Conservation (phyloP, 1,139 yeast species). For the Kluyveromyces sp. region DNA sequence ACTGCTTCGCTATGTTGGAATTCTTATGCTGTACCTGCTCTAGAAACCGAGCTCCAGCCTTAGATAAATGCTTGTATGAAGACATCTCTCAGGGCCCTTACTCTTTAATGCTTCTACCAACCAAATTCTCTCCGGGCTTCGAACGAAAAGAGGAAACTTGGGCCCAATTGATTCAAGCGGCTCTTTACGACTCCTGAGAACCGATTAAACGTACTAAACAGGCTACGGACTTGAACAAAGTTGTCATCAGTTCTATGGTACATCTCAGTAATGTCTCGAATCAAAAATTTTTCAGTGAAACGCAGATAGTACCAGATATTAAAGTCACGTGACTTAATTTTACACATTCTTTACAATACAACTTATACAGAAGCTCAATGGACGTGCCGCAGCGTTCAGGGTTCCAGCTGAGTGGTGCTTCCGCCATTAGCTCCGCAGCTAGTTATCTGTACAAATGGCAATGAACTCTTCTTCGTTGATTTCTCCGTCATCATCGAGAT, state of each 20-base stretch:
- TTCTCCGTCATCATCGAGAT: slow-evolving; percentile 93
- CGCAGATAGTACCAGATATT: background rate
- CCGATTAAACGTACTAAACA: too few relatives aligned
- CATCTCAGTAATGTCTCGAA: too few relatives aligned
- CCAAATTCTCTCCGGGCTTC: background rate
- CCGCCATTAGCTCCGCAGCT: background rate
- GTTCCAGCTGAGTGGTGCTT: background rate
- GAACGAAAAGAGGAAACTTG: background rate
- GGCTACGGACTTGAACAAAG: too few relatives aligned
- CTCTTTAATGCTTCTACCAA: background rate
- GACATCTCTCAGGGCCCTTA: slow-evolving; percentile 9
- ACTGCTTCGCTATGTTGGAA: slow-evolving; percentile 5
- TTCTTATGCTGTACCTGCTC: slow-evolving; percentile 12
- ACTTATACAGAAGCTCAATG: too few relatives aligned
- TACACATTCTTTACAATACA: too few relatives aligned
- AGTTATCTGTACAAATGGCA: slow-evolving; percentile 68
- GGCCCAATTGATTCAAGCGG: background rate
- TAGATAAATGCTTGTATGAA: slow-evolving; percentile 24
- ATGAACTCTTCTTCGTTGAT: slow-evolving; percentile 91
- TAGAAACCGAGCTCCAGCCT: slow-evolving; percentile 27
- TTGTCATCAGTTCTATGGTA: too few relatives aligned
- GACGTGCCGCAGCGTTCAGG: too few relatives aligned
- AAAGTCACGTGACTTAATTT: background rate
- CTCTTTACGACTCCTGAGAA: background rate
- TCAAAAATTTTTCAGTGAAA: background rate